Evolutionary conservation across 2,329 filamentous ascomycete species (phyloP).

Genomic region (Diaporthe humulicola): DNA sequence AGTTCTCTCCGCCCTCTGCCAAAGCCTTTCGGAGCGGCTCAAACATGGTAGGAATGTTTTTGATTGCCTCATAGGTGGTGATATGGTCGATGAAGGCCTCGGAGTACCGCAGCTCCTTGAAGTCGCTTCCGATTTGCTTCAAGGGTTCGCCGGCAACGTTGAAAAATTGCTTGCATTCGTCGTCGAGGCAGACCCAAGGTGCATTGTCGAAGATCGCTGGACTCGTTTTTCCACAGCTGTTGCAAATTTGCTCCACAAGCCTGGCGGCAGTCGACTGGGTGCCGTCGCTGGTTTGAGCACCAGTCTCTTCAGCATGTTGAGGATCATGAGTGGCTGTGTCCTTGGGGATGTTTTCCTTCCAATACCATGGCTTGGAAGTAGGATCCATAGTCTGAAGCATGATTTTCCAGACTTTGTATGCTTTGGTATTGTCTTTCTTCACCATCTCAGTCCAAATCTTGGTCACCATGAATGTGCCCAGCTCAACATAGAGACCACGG

Average conservation of each 20-base stretch:
- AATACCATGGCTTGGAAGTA: conserved; percentile 66
- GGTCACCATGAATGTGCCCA: conserved; percentile 78
- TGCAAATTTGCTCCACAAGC: background rate
- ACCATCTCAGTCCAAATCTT: conserved; percentile 76
- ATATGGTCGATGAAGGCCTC: conserved; percentile 69
- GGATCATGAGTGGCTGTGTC: background rate
- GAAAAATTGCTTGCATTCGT: conserved; percentile 12
- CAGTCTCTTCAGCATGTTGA: background rate
- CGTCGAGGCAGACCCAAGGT: conserved; percentile 29
- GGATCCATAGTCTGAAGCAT: conserved; percentile 75
- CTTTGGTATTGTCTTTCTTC: conserved; percentile 41
- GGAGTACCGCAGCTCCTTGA: conserved; percentile 62
- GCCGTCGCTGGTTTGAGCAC: background rate
- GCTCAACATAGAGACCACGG: conserved; percentile 68
- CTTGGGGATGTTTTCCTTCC: conserved; percentile 50
- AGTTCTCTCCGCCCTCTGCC: conserved; percentile 45
- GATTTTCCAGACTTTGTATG: conserved; percentile 61
- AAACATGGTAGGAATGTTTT: conserved; percentile 55
- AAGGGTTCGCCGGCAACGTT: background rate
- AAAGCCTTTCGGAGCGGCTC: conserved; percentile 52
- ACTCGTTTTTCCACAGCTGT: background rate
- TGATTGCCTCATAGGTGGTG: conserved; percentile 51
- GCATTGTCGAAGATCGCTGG: conserved; percentile 20
- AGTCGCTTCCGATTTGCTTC: conserved; percentile 35
- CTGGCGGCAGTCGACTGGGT: background rate